Base-by-base conservation (phyloP, 768 basidiomycete species). In the Sarcomyxa edulis region DNA sequence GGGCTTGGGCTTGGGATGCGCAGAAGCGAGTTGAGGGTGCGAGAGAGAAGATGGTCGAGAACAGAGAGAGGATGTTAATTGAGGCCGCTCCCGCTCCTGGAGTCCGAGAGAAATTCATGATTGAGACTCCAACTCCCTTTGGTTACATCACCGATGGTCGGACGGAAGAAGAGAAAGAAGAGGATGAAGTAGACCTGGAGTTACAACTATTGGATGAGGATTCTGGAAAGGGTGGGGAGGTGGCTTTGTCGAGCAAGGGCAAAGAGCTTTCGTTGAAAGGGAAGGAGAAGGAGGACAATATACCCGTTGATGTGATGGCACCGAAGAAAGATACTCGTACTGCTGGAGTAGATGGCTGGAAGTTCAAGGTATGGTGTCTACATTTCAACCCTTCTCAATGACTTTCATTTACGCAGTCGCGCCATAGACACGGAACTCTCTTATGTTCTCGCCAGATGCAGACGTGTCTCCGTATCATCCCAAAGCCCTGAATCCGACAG, bases 381-480 rank as follows among this genome's bases (percentile, higher is more conserved):
- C 11, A 32, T 40, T 29, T 12, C 19, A 15, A 21, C 24, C 18
- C 3, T 26, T 20, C 39, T 35, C 32, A n/a, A 27, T 37, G 37
- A 18, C 32, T 36, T 28, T 31, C 20, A 16, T 42, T 34, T 35
- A 35, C 14, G 29, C 20, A 16, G 19, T 31, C n/a, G 8, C 2
- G 10, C 36, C 40, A 15, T 49, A 96, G 93, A 74, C 90, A 19
- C 81, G 96, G 42, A 99, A 99, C 62, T 81, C 88, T 3, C 69
- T 99, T 37, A 96, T 96, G 91, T 99, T 97, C 53, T 55, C 84
- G 0, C 94, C 96, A 2, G 96, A 96, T 51, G 90, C 89, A 19
- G 86, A 99, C 55, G 69, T 76, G 31, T 78, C 84, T 15, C 88
- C 91, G 1, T 88, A 92, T 51, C 72, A 81, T 53, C 59, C 63